A percentile compares a stretch with the other conserved stretches of the same genome.
phyloP scores from a whole-genome alignment of 371 early-diverging fungal species.

The Actinomortierella wolfii region DNA sequence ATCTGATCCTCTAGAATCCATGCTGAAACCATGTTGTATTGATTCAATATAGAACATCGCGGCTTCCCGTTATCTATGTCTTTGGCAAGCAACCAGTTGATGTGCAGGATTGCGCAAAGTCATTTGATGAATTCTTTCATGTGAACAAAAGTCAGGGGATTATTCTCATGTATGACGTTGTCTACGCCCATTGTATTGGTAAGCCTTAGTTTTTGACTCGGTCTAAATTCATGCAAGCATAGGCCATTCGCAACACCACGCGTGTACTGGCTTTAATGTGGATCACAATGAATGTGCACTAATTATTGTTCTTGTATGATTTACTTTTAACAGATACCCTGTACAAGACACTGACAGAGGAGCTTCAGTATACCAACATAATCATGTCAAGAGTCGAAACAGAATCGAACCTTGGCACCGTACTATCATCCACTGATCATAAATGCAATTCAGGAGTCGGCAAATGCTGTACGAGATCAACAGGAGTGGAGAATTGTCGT shows the following conservation, averaged over 20 bases:
- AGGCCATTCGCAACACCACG: background rate
- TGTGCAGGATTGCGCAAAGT: slow-evolving; percentile 52
- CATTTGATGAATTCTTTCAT: slow-evolving; percentile 50
- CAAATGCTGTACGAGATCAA: slow-evolving; percentile 3
- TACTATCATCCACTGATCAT: slow-evolving; percentile 8
- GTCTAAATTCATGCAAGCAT: slow-evolving; percentile 1
- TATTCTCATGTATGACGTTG: slow-evolving; percentile 78
- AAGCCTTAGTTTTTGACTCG: slow-evolving; percentile 26
- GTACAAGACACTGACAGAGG: slow-evolving; percentile 13
- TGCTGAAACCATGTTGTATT: background rate
- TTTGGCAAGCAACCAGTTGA: slow-evolving; percentile 81
- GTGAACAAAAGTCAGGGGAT: slow-evolving; percentile 52
- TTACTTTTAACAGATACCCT: slow-evolving; percentile 17
- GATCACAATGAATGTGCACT: background rate
- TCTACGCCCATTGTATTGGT: slow-evolving; percentile 68
- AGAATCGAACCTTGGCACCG: slow-evolving; percentile 50
- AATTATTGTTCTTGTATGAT: background rate
- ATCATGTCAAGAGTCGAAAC: slow-evolving; percentile 59
- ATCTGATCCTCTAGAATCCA: background rate
- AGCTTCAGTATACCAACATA: slow-evolving; percentile 40
- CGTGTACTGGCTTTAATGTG: background rate
- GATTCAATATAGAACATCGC: slow-evolving; percentile 59
- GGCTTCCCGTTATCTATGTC: slow-evolving; percentile 84
- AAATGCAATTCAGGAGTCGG: slow-evolving; percentile 8
- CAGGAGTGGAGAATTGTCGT: no score